Percentiles rank a stretch among this genome's conserved stretches.
phyloP scores from a whole-genome alignment of 306 rosid species.

The Acacia confusa region DNA sequence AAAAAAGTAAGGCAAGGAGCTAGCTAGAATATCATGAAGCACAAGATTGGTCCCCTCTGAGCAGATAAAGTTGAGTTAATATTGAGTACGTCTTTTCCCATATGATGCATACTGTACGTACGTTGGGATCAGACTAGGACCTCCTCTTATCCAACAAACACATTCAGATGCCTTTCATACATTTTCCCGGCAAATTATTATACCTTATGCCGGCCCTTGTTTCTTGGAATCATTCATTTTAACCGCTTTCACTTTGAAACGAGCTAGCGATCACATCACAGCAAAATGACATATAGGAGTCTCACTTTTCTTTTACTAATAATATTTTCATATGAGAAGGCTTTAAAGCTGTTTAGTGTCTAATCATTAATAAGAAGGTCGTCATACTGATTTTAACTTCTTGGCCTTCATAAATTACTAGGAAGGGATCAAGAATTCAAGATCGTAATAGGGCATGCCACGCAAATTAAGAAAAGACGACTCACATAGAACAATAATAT shows the following conservation, averaged over 20 bases:
- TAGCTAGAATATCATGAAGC: not conserved
- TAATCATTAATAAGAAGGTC: not conserved
- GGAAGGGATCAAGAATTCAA: not conserved
- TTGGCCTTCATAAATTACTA: not conserved
- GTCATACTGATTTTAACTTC: not conserved
- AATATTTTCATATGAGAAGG: not conserved
- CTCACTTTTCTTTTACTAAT: not conserved
- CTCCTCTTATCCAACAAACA: not conserved
- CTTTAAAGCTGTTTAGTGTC: not conserved
- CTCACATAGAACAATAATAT: not conserved
- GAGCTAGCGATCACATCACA: not conserved
- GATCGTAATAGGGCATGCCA: not conserved
- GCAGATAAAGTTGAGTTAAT: too few species aligned
- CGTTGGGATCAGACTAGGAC: not conserved
- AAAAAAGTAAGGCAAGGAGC: too few species aligned
- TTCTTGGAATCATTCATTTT: not conserved
- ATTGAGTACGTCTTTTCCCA: not conserved
- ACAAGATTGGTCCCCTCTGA: not conserved
- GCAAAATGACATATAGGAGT: not conserved
- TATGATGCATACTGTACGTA: not conserved
- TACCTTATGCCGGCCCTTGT: not conserved
- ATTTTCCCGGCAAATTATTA: not conserved
- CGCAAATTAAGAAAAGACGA: not conserved
- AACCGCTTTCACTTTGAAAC: not conserved
- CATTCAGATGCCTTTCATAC: not conserved